Conservation (phyloP, 2,329 filamentous ascomycete genomes). For the Claviceps spartinae region DNA sequence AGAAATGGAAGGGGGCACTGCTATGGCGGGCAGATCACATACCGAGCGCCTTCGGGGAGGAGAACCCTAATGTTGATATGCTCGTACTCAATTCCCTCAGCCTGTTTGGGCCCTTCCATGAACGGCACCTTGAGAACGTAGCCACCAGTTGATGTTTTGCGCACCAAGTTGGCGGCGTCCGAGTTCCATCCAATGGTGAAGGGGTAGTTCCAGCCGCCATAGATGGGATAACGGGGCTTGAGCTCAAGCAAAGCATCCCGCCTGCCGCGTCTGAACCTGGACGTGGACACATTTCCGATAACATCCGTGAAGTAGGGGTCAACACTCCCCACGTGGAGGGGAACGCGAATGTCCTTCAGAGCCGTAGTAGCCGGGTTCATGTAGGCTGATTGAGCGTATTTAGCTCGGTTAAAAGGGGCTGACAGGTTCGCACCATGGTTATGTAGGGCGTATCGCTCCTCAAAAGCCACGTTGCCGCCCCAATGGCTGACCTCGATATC, state of each 20-base stretch:
- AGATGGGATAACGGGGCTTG: constrained; percentile 90
- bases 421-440: constrained; percentile 74
- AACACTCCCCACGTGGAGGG: constrained; percentile 63
- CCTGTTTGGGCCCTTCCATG: constrained; percentile 77
- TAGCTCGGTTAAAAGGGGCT: constrained; percentile 59
- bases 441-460: constrained; percentile 81
- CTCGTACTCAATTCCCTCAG: constrained; percentile 77
- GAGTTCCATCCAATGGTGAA: constrained; percentile 96
- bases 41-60: constrained; percentile 82
- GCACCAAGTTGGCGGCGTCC: constrained; percentile 63
- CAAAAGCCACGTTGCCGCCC: constrained; percentile 91
- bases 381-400: constrained; percentile 60
- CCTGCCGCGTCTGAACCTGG: constrained; percentile 64
- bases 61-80: constrained; percentile 68
- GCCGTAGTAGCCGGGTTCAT: constrained; percentile 66
- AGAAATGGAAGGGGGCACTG: no score
- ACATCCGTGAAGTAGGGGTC: constrained; percentile 93
- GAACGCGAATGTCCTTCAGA: constrained; percentile 68
- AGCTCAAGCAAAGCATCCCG: constrained; percentile 76
- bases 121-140: constrained; percentile 86
- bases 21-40: constrained; percentile 24
- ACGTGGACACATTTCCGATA: constrained; percentile 94
- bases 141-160: constrained; percentile 50
- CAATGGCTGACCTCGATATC: constrained; percentile 95
- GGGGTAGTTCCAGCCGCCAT: constrained; percentile 95